Base-by-base conservation (phyloP, 2,329 filamentous ascomycete species). In the Aspergillus sp. region DNA sequence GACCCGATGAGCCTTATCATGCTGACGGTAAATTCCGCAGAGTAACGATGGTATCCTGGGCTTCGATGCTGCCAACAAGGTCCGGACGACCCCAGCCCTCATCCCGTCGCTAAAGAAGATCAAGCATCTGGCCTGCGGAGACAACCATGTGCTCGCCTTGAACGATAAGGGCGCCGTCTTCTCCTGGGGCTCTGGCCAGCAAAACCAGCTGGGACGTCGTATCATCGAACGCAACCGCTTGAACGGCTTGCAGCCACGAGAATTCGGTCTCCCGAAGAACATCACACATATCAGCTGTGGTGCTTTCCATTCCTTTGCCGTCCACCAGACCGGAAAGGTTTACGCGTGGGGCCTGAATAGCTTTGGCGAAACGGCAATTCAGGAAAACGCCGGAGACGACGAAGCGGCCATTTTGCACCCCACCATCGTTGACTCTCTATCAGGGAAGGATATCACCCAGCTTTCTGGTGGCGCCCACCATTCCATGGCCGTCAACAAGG, bases 341-440 rank as follows among this genome's bases (percentile, higher is more conserved):
- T 93, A 82, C 68, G 79, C 82, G 0, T 94, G 88, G 88, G 88
- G 89, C 27, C 73, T 91, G 29, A 94, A 94, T 75, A 89, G 86
- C 68, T 94, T 86, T 66, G 86, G 84, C 52, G 84, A 94, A 70
- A 86, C 86, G 10, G 88, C 85, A 33, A 75, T 84, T 48, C 72
- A 74, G 10, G 75, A 80, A 39, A 74, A 76, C 45, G 81, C 79
- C 9, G 83, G 82, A 30, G 79, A 83, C 48, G 80, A 85, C 44
- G 81, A 85, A 54, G 83, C 83, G 32, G 80, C 84, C 51, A 78
- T 94, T 43, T 76, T 85, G n/a, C 78, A 80, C 55, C 86, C 88
- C 2, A 80, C 78, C 38, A 71, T 84, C 44, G 79, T 95, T 28
- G 69, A 79, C 6, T 76, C 76, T 5, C 76, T 96, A 6, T 73